These are phyloP conservation scores for Cupressus sempervirens DNA, from an alignment of 75 land plant species.

Conservation along the genomic window DNA sequence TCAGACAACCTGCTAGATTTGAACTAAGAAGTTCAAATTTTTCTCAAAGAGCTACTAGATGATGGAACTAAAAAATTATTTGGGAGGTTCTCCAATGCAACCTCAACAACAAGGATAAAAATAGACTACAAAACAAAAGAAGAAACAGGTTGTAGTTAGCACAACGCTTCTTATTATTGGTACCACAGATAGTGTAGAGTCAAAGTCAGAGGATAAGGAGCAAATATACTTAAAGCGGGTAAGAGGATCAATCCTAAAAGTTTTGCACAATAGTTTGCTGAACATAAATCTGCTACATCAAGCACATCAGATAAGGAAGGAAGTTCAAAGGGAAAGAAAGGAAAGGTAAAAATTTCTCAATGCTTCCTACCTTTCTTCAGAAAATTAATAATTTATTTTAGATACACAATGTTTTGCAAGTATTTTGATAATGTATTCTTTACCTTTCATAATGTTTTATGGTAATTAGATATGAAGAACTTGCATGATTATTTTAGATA, in stretches of 20 bases:
- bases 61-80: constrained; percentile 17
- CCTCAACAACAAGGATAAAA: constrained; percentile 9
- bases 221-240: not conserved
- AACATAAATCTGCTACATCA: constrained; percentile 6
- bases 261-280: not conserved
- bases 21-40: not conserved
- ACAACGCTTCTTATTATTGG: not conserved
- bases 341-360: too few species aligned
- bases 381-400: too few species aligned
- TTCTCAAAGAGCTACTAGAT: not conserved
- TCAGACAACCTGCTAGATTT: not conserved
- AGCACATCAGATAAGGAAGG: not conserved
- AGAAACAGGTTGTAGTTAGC: constrained; percentile 15
- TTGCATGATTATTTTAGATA: not conserved
- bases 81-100: constrained; percentile 16
- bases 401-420: not conserved
- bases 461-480: not conserved
- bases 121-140: constrained; percentile 26
- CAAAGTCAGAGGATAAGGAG: constrained; percentile 10
- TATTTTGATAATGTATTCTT: not conserved
- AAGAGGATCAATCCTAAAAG: not conserved
- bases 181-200: constrained; percentile 4
- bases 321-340: too few species aligned
- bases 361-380: not conserved
- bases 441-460: not conserved